These are phyloP conservation scores for Heritiera fomes DNA, from an alignment of 345 rosid genomes.

Conservation along the genomic window DNA sequence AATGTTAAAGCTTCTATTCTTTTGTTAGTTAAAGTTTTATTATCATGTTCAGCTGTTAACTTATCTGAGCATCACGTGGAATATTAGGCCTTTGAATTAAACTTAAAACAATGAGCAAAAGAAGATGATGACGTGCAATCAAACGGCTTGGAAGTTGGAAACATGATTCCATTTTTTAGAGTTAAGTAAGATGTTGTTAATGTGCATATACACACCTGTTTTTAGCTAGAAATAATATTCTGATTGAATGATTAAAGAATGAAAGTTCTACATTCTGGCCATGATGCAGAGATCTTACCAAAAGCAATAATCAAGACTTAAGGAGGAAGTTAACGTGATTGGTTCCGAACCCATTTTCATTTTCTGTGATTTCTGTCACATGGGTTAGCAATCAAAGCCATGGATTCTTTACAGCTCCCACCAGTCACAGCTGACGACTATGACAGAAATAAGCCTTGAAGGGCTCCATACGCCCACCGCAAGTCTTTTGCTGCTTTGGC, in stretches of 20 bases:
- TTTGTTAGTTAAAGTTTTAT: no score
- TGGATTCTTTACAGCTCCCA: neutral
- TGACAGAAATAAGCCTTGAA: neutral
- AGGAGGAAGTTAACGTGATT: neutral
- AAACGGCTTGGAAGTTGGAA: neutral
- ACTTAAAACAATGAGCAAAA: no score
- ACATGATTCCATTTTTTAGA: neutral
- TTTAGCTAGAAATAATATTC: neutral
- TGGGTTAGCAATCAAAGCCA: neutral
- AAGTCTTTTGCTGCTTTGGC: neutral
- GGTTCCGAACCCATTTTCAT: neutral
- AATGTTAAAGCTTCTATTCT: no score
- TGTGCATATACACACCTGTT: neutral
- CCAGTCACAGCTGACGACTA: neutral
- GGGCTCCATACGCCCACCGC: neutral
- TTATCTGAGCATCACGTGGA: no score
- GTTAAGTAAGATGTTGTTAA: neutral
- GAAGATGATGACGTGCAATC: neutral
- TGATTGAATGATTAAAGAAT: neutral
- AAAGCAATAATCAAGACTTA: neutral
- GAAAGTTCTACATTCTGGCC: neutral
- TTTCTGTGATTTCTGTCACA: neutral
- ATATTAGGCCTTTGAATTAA: no score
- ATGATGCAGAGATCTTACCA: neutral
- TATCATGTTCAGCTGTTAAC: no score